Conservation (phyloP, 2,329 filamentous ascomycete genomes). For the Orbilia oligospora region DNA sequence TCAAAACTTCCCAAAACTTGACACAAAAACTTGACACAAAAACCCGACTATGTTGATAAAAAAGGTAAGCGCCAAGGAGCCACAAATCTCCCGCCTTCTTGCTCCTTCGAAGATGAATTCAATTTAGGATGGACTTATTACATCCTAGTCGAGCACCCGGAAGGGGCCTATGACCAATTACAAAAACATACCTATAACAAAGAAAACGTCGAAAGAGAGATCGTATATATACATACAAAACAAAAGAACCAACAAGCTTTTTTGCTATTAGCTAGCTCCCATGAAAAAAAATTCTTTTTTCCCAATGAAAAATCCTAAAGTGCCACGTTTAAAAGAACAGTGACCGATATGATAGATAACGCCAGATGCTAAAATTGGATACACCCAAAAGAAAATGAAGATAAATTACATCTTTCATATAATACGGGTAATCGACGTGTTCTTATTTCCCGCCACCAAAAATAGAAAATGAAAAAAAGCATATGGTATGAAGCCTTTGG, state of each 20-base stretch:
- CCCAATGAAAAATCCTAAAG: neutral
- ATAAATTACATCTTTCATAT: constrained; percentile 18
- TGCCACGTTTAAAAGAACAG: constrained; percentile 7
- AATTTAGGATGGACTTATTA: neutral
- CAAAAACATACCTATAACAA: constrained; percentile 9
- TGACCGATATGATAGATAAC: constrained; percentile 31
- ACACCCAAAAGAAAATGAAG: constrained; percentile 4
- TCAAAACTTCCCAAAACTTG: neutral
- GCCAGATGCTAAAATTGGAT: constrained; percentile 31
- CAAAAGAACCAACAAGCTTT: constrained; percentile 12
- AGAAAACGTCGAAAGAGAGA: neutral
- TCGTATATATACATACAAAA: constrained; percentile 28
- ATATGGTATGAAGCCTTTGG: constrained; percentile 2
- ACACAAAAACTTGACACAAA: neutral
- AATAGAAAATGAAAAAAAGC: neutral
- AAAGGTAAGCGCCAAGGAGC: neutral
- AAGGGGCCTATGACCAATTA: neutral
- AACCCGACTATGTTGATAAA: neutral
- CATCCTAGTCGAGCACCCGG: neutral
- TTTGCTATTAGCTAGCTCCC: constrained; percentile 8
- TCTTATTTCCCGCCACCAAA: constrained; percentile 13
- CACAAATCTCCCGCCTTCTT: neutral
- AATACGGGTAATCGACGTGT: constrained; percentile 2
- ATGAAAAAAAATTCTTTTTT: constrained; percentile 23
- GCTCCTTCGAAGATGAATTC: constrained; percentile 10